Conservation (phyloP, 306 rosid species). For the Inga laurina region DNA sequence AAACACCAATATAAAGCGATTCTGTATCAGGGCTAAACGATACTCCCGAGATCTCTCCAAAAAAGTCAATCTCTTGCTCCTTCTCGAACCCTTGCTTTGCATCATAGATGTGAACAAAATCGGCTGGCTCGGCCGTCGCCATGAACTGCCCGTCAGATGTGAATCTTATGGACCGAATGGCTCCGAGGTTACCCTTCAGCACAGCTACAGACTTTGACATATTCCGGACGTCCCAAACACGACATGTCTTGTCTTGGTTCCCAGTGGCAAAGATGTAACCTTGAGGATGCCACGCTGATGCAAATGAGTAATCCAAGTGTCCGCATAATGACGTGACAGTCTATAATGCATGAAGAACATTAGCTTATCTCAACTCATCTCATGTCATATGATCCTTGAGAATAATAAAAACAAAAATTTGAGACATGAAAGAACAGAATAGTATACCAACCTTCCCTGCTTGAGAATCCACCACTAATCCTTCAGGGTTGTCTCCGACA, state of each 20-base stretch:
- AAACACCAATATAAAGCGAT: conserved; percentile 72
- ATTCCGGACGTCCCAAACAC: conserved; percentile 67
- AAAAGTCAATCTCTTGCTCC: conserved; percentile 69
- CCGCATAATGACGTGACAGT: conserved; percentile 43
- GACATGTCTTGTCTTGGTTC: conserved; percentile 70
- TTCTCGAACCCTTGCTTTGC: conserved; percentile 53
- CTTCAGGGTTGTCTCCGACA: conserved; percentile 71
- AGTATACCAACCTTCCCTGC: conserved; percentile 57
- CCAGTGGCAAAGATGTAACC: conserved; percentile 67
- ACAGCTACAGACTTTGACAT: conserved; percentile 57
- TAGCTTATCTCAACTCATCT: background rate
- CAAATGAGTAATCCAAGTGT: conserved; percentile 69
- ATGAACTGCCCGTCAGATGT: conserved; percentile 60
- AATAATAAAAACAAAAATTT: background rate
- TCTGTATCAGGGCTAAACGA: conserved; percentile 88
- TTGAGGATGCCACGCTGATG: conserved; percentile 68
- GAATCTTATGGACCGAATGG: conserved; percentile 58
- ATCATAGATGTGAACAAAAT: conserved; percentile 63
- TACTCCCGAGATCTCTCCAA: conserved; percentile 65
- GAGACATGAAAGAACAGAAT: background rate
- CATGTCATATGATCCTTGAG: background rate
- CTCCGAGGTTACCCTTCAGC: conserved; percentile 68
- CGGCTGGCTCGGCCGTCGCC: conserved; percentile 74
- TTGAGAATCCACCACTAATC: conserved; percentile 63
- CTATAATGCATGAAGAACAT: conserved; percentile 35